Base-by-base conservation (phyloP, 495 filamentous ascomycete species). In the Talaromyces adpressus region DNA sequence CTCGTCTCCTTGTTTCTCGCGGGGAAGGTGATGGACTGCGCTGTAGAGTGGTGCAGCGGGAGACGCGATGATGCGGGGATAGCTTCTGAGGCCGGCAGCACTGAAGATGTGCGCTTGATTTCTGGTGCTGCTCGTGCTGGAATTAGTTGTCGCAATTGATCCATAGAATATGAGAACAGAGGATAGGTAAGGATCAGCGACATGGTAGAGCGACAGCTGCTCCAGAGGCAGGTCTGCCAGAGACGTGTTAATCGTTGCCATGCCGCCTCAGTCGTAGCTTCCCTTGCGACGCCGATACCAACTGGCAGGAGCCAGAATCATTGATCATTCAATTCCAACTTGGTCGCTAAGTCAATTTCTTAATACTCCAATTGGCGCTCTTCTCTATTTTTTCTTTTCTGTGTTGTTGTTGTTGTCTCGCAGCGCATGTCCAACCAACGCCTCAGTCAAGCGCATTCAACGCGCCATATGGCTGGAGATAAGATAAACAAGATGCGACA, bases 11-110 rank as follows among this genome's bases (percentile, higher is more conserved):
- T 98, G 94, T 73, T 90, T 90, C 69, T 96, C 93, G 62, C 90
- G 87, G 23, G 95, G 91, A n/a, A 99, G 83, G 71, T 95, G 86
- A 70, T 89, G 88, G 70, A 98, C 93, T 32, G 92, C 92, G 63
- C 87, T 85, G 72, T 97, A 98, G 64, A 95, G 86, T n/a, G 94
- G 87, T n/a, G 93, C 96, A 62, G 87, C 93, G 23, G 93, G 93
- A 23, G 94, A 94, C 60, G 97, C 86, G 12, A 91, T 93, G 66
- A 98, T 85, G 67, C 94, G 91, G 64, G 90, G 86, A 72, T 92
- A 98, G 61, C 88, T 91, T 65, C 89, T 86, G 62, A 93, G 88
- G 58, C 94, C 94, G 53, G 91, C 93, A 3, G 91, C 85, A 61
- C 89, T 89, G 79, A 93, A 91, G 73, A 98, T 82, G 75, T 97